Conservation (phyloP, 768 basidiomycete species). For the Lactarius psammicola region DNA sequence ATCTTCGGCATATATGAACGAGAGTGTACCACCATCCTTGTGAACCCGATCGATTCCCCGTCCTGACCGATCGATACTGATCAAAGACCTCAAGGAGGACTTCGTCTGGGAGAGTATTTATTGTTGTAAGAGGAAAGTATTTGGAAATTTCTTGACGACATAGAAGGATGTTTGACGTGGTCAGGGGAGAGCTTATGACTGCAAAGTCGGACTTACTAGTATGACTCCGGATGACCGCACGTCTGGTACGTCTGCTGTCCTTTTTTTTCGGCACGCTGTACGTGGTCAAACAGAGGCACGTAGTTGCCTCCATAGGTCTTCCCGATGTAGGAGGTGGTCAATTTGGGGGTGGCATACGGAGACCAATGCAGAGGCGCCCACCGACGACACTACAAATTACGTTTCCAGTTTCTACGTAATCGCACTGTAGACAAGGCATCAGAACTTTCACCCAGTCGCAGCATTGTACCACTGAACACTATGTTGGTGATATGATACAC, state of each 20-base stretch:
- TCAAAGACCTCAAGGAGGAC: conserved; percentile 20
- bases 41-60: not conserved
- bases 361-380: not conserved
- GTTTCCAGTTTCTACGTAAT: not conserved
- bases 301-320: not conserved
- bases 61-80: conserved; percentile 5
- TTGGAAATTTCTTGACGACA: conserved; percentile 9
- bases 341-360: not conserved
- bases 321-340: not conserved
- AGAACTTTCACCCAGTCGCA: too few species aligned
- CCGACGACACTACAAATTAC: not conserved
- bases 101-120: conserved; percentile 18
- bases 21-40: conserved; percentile 23
- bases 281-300: not conserved
- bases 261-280: not conserved
- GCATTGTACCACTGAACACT: too few species aligned
- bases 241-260: not conserved
- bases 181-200: not conserved
- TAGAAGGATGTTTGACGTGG: not conserved
- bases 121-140: conserved; percentile 14
- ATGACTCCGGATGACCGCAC: not conserved
- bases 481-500: too few species aligned
- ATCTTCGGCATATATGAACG: conserved; percentile 13
- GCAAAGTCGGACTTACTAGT: not conserved
- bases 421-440: too few species aligned